Percentiles rank a stretch among this genome's conserved stretches.
Evolutionary conservation across 768 basidiomycete species (phyloP).

Genomic region (Chalciporus pseudorubinellus): DNA sequence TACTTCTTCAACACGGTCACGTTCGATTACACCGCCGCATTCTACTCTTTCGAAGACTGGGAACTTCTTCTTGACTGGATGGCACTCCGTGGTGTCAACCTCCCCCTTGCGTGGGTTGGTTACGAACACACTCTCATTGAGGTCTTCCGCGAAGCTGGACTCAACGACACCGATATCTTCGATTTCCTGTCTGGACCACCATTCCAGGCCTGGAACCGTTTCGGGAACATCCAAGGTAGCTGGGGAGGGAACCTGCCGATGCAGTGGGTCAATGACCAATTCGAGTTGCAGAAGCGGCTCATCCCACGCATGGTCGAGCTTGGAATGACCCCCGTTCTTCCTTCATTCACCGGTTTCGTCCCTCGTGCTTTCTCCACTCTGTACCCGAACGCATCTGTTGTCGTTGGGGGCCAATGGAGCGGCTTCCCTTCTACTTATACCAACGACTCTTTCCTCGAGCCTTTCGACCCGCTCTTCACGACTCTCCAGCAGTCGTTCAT

Average conservation of each 20-base stretch:
- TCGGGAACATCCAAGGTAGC: constrained; percentile 42
- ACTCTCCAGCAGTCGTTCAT: constrained; percentile 40
- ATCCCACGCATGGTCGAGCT: constrained; percentile 39
- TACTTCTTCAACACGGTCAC: constrained; percentile 46
- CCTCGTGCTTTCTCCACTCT: constrained; percentile 30
- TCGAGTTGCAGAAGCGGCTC: constrained; percentile 35
- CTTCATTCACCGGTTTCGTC: constrained; percentile 43
- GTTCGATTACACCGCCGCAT: constrained; percentile 40
- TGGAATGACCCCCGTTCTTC: constrained; percentile 43
- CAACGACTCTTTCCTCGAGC: constrained; percentile 41
- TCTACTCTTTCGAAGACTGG: constrained; percentile 41
- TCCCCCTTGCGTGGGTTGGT: constrained; percentile 42
- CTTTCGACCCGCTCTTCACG: constrained; percentile 37
- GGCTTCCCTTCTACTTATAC: constrained; percentile 34
- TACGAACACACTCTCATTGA: constrained; percentile 38
- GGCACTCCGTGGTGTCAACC: constrained; percentile 39
- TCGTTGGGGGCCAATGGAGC: constrained; percentile 35
- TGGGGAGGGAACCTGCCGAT: constrained; percentile 37
- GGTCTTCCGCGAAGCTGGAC: constrained; percentile 37
- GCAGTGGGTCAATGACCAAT: constrained; percentile 40
- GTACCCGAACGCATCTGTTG: constrained; percentile 36
- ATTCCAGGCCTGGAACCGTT: constrained; percentile 43
- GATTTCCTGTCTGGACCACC: constrained; percentile 39
- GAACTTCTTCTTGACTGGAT: constrained; percentile 41
- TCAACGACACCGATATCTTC: constrained; percentile 34